Evolutionary conservation across 208 protist species (phyloP), one percentile per base, ranked within the genome.

Genomic region (Chromosphaera perkinsii): DNA sequence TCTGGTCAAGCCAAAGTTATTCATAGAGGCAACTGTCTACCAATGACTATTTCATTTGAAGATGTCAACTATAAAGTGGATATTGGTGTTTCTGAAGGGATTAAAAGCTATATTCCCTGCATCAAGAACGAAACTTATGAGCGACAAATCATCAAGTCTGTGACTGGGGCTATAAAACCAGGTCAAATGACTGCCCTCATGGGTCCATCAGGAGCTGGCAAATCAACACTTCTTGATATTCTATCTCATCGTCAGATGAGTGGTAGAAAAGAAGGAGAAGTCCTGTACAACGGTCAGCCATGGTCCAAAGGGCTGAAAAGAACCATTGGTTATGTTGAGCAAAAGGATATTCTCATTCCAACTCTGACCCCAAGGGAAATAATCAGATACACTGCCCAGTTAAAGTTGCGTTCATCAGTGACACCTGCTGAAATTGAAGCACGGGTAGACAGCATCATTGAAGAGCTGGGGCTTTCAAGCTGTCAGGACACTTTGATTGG

Each of bases 161-260:
- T n/a, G n/a, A n/a, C n/a, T n/a, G n/a, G n/a, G n/a, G n/a, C n/a
- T n/a, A n/a, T n/a, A n/a, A n/a, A n/a, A n/a, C n/a, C n/a, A n/a
- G n/a, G n/a, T n/a, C n/a, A n/a, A n/a, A 52, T 75, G 61, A 62
- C 59, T 55, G 59, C 61, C 22, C 26, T 75, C 7, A 68, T 75
- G 59, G 69, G 69, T 48, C 32, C 61, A 4, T 69, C 61, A 3
- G 69, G 69, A 26, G 69, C 69, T 4, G 68, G 68, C 26, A 73
- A 73, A 9, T 58, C 60, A 3, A 75, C 69, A 2, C 60, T 74
- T 3, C 20, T 74, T 29, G 69, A 74, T 43, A 35, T 66, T 47
- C 17, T 73, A 7, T 45, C 68, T 14, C 31, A 24, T 3, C 32
- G 68, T 29, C 66, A 73, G 68, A 61, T 43, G 26, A 29, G 5